phyloP scores from a whole-genome alignment of 2,329 filamentous ascomycete genomes.

The Fusarium tjaetaba region DNA sequence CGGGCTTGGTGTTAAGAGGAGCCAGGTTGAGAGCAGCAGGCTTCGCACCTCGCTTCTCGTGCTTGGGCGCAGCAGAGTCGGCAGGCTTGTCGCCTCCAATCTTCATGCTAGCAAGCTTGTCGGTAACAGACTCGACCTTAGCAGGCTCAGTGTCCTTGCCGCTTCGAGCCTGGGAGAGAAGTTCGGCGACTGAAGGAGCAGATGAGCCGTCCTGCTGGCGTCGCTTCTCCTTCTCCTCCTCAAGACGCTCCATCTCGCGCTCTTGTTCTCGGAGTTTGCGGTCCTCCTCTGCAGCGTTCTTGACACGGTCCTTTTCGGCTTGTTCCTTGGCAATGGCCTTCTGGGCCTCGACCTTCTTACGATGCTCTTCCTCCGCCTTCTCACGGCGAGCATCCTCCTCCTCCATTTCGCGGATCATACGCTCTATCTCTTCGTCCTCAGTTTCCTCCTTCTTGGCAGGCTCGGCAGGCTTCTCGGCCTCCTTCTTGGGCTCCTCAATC shows the following conservation, averaged over 20 bases:
- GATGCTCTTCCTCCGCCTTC: slow-evolving; percentile 49
- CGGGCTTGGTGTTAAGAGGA: slow-evolving; percentile 80
- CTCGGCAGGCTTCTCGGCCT: slow-evolving; percentile 41
- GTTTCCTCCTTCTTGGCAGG: slow-evolving; percentile 49
- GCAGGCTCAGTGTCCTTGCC: slow-evolving; percentile 53
- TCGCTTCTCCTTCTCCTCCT: slow-evolving; percentile 74
- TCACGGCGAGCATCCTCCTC: slow-evolving; percentile 43
- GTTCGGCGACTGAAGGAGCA: slow-evolving; percentile 61
- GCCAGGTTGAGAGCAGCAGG: slow-evolving; percentile 89
- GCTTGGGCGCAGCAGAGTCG: slow-evolving; percentile 60
- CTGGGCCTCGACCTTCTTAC: slow-evolving; percentile 59
- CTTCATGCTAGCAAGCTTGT: slow-evolving; percentile 64
- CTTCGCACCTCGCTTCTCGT: slow-evolving; percentile 74
- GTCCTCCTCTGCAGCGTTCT: slow-evolving; percentile 66
- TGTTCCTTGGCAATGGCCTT: slow-evolving; percentile 60
- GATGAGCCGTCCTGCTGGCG: slow-evolving; percentile 58
- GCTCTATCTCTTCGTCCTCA: slow-evolving; percentile 67
- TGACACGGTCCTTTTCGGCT: slow-evolving; percentile 55
- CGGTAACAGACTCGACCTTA: slow-evolving; percentile 53
- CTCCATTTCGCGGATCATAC: slow-evolving; percentile 71
- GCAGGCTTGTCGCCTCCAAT: slow-evolving; percentile 58
- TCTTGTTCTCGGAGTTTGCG: slow-evolving; percentile 77
- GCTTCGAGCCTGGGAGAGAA: slow-evolving; percentile 54
- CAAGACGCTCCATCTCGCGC: slow-evolving; percentile 75
- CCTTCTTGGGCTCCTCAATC: slow-evolving; percentile 42